phyloP scores from a whole-genome alignment of 768 basidiomycete genomes.

The Russula compacta region DNA sequence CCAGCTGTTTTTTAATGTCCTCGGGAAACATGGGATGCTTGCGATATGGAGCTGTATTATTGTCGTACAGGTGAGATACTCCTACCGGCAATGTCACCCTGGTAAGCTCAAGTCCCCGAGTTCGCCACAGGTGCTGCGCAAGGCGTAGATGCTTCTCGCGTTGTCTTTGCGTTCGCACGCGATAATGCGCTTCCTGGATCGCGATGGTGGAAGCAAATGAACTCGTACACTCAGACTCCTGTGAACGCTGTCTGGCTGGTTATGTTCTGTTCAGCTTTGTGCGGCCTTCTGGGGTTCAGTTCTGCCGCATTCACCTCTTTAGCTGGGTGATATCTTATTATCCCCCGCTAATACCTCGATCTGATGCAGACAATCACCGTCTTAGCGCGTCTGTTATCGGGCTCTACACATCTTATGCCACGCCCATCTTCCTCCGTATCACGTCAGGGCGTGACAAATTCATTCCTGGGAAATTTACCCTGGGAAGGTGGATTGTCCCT shows the following conservation, averaged over 20 bases:
- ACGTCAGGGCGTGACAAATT: constrained; percentile 56
- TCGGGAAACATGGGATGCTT: constrained; percentile 66
- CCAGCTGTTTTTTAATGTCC: constrained; percentile 54
- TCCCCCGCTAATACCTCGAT: too few species aligned
- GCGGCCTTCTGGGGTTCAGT: constrained; percentile 60
- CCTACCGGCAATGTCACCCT: constrained; percentile 13
- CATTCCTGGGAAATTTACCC: constrained; percentile 48
- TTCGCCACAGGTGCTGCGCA: constrained; percentile 69
- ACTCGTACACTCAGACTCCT: constrained; percentile 51
- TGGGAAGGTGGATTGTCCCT: constrained; percentile 53
- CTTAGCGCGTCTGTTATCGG: constrained; percentile 61
- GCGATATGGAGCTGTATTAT: constrained; percentile 64
- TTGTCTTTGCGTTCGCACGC: constrained; percentile 65
- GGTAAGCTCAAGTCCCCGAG: constrained; percentile 28
- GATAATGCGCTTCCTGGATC: constrained; percentile 71
- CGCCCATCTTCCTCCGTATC: constrained; percentile 62
- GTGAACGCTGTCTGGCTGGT: constrained; percentile 74
- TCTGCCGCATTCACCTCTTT: constrained; percentile 52
- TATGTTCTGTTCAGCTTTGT: constrained; percentile 44
- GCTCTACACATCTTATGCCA: constrained; percentile 56
- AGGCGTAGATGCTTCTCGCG: constrained; percentile 65
- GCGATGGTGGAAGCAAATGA: constrained; percentile 57
- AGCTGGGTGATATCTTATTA: constrained; percentile 42
- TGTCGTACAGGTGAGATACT: constrained; percentile 40
- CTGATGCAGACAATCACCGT: not conserved